Percentiles rank a stretch among this genome's conserved stretches.
These are phyloP conservation scores for Arabidopsis lyrata DNA, from an alignment of 441 rosid species.

Conservation along the genomic window DNA sequence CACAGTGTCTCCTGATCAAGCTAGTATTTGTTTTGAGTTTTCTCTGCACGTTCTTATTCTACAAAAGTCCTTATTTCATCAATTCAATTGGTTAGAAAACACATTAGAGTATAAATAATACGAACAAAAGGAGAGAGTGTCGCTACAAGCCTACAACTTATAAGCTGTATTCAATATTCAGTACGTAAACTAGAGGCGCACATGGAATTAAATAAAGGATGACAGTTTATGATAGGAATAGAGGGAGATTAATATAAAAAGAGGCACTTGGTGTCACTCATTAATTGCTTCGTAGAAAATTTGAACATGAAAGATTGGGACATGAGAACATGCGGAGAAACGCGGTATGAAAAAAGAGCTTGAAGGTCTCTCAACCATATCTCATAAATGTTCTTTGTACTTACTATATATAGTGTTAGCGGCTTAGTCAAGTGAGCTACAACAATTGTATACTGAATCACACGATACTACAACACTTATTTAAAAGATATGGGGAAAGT, in stretches of 20 bases:
- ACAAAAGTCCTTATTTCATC: background rate
- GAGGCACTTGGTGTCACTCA: constrained; percentile 32
- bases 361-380: constrained; percentile 42
- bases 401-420: constrained; percentile 25
- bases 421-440: constrained; percentile 30
- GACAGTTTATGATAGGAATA: constrained; percentile 27
- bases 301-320: constrained; percentile 39
- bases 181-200: constrained; percentile 8
- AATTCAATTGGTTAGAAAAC: background rate
- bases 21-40: constrained; percentile 22
- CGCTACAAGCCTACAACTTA: background rate
- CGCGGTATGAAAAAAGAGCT: constrained; percentile 31
- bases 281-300: constrained; percentile 35
- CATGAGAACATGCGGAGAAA: constrained; percentile 45
- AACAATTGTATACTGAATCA: constrained; percentile 15
- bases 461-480: constrained; percentile 4
- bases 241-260: constrained; percentile 1
- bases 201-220: constrained; percentile 32
- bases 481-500: constrained; percentile 53
- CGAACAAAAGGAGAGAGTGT: background rate
- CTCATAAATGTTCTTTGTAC: constrained; percentile 38
- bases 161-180: constrained; percentile 12
- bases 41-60: constrained; percentile 1
- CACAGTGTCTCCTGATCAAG: constrained; percentile 16
- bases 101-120: background rate